Evolutionary conservation across 306 rosid species (phyloP).

Genomic region (Pyrus bretschneideri): DNA sequence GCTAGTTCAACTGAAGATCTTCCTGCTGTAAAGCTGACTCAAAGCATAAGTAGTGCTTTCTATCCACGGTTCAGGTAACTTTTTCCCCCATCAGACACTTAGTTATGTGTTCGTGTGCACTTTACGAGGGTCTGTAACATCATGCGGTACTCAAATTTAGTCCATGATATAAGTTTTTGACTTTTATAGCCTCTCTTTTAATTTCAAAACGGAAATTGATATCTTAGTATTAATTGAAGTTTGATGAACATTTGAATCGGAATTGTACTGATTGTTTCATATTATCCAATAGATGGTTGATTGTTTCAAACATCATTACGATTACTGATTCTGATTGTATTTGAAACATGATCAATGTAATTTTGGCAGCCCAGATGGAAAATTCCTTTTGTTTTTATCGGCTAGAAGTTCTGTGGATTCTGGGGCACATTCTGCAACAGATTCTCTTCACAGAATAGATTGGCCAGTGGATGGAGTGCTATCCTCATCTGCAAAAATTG

Average conservation of each 20-base stretch:
- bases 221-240: neutral
- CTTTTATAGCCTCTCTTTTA: neutral
- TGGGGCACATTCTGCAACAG: slow-evolving; percentile 72
- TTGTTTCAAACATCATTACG: neutral
- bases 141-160: neutral
- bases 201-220: neutral
- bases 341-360: slow-evolving; percentile 9
- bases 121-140: neutral
- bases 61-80: slow-evolving; percentile 78
- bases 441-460: slow-evolving; percentile 82
- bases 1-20: slow-evolving; percentile 35
- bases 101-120: neutral
- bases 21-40: slow-evolving; percentile 46
- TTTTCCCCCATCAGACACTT: neutral
- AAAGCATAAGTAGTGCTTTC: slow-evolving; percentile 62
- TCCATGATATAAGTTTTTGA: neutral
- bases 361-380: slow-evolving; percentile 71
- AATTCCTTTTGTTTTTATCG: slow-evolving; percentile 66
- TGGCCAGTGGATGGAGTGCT: slow-evolving; percentile 53
- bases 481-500: slow-evolving; percentile 35
- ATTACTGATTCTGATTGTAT: neutral
- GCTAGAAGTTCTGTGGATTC: slow-evolving; percentile 70
- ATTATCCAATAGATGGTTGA: neutral
- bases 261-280: neutral
- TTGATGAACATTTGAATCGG: neutral